Conservation (phyloP, 2,329 filamentous ascomycete genomes). For the Cladorrhinum sp. region DNA sequence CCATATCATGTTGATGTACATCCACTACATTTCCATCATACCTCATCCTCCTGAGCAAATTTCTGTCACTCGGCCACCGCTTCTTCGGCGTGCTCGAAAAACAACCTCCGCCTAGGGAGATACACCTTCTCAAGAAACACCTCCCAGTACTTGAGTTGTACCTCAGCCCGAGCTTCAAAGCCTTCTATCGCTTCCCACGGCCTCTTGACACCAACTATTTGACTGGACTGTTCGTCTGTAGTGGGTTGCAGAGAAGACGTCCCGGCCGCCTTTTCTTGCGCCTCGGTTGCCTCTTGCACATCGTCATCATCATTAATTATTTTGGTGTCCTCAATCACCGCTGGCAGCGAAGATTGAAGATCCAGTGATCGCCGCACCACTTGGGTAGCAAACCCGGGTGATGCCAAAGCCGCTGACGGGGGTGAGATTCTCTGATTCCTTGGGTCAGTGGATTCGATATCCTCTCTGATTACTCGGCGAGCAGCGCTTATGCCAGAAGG, state of each 20-base stretch:
- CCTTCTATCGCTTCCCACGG: slow-evolving; percentile 1
- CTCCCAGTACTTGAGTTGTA: neutral
- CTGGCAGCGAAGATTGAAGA: neutral
- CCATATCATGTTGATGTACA: no score
- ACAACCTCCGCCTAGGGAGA: neutral
- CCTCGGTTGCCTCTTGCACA: neutral
- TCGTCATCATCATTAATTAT: neutral
- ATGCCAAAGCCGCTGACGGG: neutral
- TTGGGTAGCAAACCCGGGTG: neutral
- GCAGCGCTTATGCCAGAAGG: neutral
- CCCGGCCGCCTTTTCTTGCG: neutral
- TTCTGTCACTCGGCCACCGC: neutral
- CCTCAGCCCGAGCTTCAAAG: neutral
- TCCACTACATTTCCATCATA: no score
- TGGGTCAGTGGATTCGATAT: neutral
- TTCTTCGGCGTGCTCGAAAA: neutral
- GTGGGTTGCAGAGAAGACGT: neutral
- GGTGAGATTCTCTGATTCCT: neutral
- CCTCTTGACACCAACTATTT: neutral
- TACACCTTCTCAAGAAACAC: neutral
- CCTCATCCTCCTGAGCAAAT: neutral
- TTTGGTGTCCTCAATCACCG: neutral
- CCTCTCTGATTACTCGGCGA: neutral
- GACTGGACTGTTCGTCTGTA: neutral
- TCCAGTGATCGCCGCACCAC: neutral